These are phyloP conservation scores for Rhododendron ovatum DNA, from an alignment of 148 eudicot genomes.

Conservation along the genomic window DNA sequence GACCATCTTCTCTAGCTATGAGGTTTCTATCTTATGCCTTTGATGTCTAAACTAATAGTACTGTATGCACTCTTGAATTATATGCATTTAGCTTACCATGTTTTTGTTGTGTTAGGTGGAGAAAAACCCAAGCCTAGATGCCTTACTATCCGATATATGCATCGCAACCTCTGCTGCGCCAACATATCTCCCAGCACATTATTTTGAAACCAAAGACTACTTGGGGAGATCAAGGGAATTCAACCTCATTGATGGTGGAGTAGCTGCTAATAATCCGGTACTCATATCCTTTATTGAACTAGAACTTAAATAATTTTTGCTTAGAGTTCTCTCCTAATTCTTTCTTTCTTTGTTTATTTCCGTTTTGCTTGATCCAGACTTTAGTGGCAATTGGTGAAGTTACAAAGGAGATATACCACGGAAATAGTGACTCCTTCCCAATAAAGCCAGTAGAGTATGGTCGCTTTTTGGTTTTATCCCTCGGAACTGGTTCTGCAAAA, in stretches of 20 bases:
- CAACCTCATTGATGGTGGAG: conserved; percentile 6
- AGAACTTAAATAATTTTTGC: background rate
- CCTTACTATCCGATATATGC: too few species aligned
- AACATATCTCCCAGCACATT: too few species aligned
- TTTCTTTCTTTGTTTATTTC: background rate
- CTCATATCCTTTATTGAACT: background rate
- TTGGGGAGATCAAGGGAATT: background rate
- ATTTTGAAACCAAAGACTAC: too few species aligned
- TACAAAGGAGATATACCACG: conserved; percentile 27
- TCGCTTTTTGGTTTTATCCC: conserved; percentile 21
- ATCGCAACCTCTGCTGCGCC: too few species aligned
- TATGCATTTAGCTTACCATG: too few species aligned
- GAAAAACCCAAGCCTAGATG: too few species aligned
- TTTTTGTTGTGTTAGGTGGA: too few species aligned
- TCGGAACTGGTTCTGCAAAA: too few species aligned
- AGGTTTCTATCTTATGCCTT: too few species aligned
- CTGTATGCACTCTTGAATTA: too few species aligned
- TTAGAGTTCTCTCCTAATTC: background rate
- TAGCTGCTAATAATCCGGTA: conserved; percentile 12
- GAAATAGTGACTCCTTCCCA: conserved; percentile 26
- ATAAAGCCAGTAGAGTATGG: conserved; percentile 16
- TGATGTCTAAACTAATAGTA: too few species aligned
- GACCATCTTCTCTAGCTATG: too few species aligned
- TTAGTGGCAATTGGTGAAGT: conserved; percentile 38
- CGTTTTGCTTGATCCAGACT: conserved; percentile 11